A percentile compares a stretch with the other conserved stretches of the same genome.
Evolutionary conservation across 331 rosid genomes (phyloP).

Genomic region (Spiraea crenata): DNA sequence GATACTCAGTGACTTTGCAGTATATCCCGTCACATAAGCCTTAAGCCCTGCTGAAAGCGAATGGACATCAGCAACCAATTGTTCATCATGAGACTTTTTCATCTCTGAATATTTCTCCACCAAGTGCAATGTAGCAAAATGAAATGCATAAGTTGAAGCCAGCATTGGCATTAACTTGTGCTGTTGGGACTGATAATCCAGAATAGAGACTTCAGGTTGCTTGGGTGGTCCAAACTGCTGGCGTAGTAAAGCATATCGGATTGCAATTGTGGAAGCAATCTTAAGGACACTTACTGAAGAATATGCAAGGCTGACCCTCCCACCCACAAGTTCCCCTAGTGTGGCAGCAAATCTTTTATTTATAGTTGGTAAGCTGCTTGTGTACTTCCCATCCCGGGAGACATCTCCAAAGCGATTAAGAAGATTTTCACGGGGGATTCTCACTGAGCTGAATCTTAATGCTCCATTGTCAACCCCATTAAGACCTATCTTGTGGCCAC

Average conservation of each 20-base stretch:
- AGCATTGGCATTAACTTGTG: slow-evolving; percentile 99
- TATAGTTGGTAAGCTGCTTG: slow-evolving; percentile 68
- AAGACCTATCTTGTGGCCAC: slow-evolving; percentile 92
- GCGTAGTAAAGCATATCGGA: slow-evolving; percentile 84
- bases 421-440: slow-evolving; percentile 95
- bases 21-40: slow-evolving; percentile 83
- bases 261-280: slow-evolving; percentile 75
- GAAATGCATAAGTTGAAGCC: slow-evolving; percentile 91
- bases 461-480: slow-evolving; percentile 99
- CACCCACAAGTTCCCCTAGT: slow-evolving; percentile 96
- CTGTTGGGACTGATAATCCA: slow-evolving; percentile 97
- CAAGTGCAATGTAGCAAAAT: slow-evolving; percentile 60
- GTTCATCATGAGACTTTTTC: slow-evolving; percentile 78
- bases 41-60: slow-evolving; percentile 91
- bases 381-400: slow-evolving; percentile 85
- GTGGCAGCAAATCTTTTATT: slow-evolving; percentile 93
- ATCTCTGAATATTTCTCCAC: slow-evolving; percentile 80
- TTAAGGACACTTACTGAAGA: slow-evolving; percentile 92
- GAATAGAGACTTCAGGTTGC: slow-evolving; percentile 86
- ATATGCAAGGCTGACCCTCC: slow-evolving; percentile 93
- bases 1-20: slow-evolving; percentile 85
- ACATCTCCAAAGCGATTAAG: slow-evolving; percentile 95
- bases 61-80: slow-evolving; percentile 80
- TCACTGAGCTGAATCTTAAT: slow-evolving; percentile 70
- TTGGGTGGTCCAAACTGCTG: slow-evolving; percentile 96